phyloP scores from a whole-genome alignment of 768 basidiomycete species.

The Suillus brevipes region DNA sequence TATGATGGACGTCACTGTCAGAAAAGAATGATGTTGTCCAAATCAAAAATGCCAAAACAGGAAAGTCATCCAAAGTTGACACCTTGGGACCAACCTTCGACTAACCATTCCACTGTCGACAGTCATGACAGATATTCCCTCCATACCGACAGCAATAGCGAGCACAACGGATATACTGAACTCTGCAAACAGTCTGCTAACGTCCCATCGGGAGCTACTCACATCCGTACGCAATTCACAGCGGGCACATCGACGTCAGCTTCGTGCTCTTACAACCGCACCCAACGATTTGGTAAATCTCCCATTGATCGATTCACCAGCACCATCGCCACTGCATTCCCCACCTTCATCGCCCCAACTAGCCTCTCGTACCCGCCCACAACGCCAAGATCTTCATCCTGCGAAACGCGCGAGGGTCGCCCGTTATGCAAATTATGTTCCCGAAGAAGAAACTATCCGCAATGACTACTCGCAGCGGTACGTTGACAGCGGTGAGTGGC shows the following conservation, averaged over 20 bases:
- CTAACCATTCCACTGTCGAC: background rate
- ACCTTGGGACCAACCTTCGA: no score
- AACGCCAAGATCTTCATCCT: constrained; percentile 56
- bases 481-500: constrained; percentile 90
- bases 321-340: constrained; percentile 50
- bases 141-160: constrained; percentile 15
- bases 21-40: background rate
- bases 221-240: constrained; percentile 57
- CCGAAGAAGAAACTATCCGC: constrained; percentile 94
- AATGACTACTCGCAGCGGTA: constrained; percentile 94
- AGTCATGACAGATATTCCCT: background rate
- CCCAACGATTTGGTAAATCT: constrained; percentile 55
- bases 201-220: constrained; percentile 60
- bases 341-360: constrained; percentile 47
- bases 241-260: constrained; percentile 52
- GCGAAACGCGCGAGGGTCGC: constrained; percentile 71
- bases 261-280: constrained; percentile 56
- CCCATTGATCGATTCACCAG: constrained; percentile 58
- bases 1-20: background rate
- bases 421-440: constrained; percentile 79
- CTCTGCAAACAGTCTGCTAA: constrained; percentile 65
- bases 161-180: constrained; percentile 50
- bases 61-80: background rate
- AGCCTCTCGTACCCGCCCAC: constrained; percentile 36
- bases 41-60: background rate